phyloP scores from a whole-genome alignment of 2,329 filamentous ascomycete species.

The Hymenoscyphus fraxineus region DNA sequence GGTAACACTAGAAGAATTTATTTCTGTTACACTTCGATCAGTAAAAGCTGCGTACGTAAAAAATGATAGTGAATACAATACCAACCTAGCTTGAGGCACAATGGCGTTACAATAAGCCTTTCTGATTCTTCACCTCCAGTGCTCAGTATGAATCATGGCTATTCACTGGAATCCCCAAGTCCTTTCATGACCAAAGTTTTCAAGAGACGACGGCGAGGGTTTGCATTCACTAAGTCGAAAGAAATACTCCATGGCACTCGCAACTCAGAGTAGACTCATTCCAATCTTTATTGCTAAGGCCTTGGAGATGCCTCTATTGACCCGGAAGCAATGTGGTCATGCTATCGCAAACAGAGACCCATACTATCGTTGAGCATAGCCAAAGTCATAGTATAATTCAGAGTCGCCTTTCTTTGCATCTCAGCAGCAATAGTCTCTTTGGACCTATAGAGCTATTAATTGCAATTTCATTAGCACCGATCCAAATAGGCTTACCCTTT shows the following conservation, averaged over 20 bases:
- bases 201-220: not conserved
- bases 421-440: constrained; percentile 12
- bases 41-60: not conserved
- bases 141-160: not conserved
- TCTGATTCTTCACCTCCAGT: not conserved
- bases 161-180: not conserved
- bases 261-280: not conserved
- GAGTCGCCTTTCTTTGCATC: constrained; percentile 35
- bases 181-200: not conserved
- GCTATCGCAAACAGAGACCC: constrained; percentile 55
- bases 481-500: constrained; percentile 14
- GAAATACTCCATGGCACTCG: not conserved
- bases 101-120: not conserved
- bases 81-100: not conserved
- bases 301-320: not conserved
- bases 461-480: not conserved
- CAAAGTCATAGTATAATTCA: constrained; percentile 66
- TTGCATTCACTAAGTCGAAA: not conserved
- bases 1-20: not conserved
- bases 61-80: not conserved
- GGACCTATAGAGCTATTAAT: constrained; percentile 2
- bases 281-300: not conserved
- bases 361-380: constrained; percentile 72
- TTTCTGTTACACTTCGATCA: no score
- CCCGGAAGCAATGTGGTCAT: not conserved